Conservation (phyloP, 768 basidiomycete genomes). For the Rhodotorula diobovata region DNA sequence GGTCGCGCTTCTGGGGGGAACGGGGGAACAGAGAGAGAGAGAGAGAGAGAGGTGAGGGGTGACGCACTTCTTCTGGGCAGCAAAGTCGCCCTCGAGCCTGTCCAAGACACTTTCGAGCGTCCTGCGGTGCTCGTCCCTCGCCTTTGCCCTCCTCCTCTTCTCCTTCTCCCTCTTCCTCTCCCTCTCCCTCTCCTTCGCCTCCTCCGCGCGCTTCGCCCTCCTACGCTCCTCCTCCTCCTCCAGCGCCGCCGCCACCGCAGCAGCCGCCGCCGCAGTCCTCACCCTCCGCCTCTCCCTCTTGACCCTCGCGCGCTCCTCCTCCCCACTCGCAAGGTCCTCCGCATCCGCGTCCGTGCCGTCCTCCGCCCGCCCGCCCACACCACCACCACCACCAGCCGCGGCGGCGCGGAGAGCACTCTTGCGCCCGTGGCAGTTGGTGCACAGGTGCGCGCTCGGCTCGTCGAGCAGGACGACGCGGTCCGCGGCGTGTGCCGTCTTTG, state of each 20-base stretch:
- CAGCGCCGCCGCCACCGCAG: too few relatives aligned
- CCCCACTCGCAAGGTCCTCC: constrained; percentile 2
- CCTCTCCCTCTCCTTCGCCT: background rate
- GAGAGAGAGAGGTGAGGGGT: background rate
- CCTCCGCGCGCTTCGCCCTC: background rate
- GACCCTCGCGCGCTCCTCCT: constrained; percentile 25
- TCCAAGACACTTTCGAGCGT: constrained; percentile 60
- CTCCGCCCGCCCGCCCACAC: background rate
- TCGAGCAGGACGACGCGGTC: constrained; percentile 19
- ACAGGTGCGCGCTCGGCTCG: constrained; percentile 16
- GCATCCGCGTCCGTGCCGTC: constrained; percentile 1
- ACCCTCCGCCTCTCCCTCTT: constrained; percentile 7
- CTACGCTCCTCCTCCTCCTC: too few relatives aligned
- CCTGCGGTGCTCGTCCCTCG: constrained; percentile 12
- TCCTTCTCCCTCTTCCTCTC: constrained; percentile 23
- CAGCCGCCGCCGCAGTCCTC: too few relatives aligned
- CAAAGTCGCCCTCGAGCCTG: constrained; percentile 92
- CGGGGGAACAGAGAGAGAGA: background rate
- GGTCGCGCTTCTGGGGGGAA: too few relatives aligned
- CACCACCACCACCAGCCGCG: too few relatives aligned
- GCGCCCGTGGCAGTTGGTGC: constrained; percentile 16
- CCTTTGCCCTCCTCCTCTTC: constrained; percentile 10
- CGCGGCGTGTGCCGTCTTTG: background rate
- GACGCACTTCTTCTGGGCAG: constrained; percentile 83
- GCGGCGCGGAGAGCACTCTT: background rate